A percentile compares a stretch with the other conserved stretches of the same genome.
These are phyloP conservation scores for Lepidopterella palustris DNA, from an alignment of 495 filamentous ascomycete species.

Conservation along the genomic window DNA sequence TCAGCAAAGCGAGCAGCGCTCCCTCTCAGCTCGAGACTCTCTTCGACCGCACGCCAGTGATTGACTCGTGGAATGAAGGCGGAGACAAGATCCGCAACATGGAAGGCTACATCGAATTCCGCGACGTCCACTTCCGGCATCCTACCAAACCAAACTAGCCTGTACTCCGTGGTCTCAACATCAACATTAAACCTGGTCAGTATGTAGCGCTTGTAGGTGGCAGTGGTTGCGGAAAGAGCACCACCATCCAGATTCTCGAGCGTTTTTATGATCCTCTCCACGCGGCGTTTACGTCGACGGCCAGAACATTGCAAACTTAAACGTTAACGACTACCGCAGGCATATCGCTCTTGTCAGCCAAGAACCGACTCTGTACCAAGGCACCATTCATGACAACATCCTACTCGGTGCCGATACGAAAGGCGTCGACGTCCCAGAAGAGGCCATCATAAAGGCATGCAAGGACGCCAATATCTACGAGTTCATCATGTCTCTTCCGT, in stretches of 20 bases:
- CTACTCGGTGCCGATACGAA: slow-evolving; percentile 17
- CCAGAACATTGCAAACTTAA: slow-evolving; percentile 21
- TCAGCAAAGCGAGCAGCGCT: slow-evolving; percentile 80
- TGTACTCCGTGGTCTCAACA: slow-evolving; percentile 56
- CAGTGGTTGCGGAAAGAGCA: slow-evolving; percentile 78
- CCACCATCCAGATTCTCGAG: slow-evolving; percentile 72
- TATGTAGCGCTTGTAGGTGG: slow-evolving; percentile 77
- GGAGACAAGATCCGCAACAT: slow-evolving; percentile 39
- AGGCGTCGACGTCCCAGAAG: slow-evolving; percentile 15
- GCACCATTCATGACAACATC: slow-evolving; percentile 31
- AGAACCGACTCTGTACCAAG: slow-evolving; percentile 34
- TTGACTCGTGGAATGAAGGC: slow-evolving; percentile 73
- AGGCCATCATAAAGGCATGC: slow-evolving; percentile 26
- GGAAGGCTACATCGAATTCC: slow-evolving; percentile 54
- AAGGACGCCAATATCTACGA: slow-evolving; percentile 32
- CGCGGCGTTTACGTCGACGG: slow-evolving; percentile 24
- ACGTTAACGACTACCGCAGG: slow-evolving; percentile 23
- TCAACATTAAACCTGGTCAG: slow-evolving; percentile 66
- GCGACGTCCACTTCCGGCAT: slow-evolving; percentile 61
- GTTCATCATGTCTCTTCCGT: slow-evolving; percentile 37
- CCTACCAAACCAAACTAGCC: slow-evolving; percentile 31
- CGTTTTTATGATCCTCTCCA: slow-evolving; percentile 57
- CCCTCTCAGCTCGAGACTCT: slow-evolving; percentile 66
- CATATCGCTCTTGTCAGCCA: slow-evolving; percentile 28
- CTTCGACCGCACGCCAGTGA: slow-evolving; percentile 66